Evolutionary conservation across 2,329 filamentous ascomycete genomes (phyloP), one percentile per base, ranked within the genome.

Genomic region (Paecilomyces sp.): DNA sequence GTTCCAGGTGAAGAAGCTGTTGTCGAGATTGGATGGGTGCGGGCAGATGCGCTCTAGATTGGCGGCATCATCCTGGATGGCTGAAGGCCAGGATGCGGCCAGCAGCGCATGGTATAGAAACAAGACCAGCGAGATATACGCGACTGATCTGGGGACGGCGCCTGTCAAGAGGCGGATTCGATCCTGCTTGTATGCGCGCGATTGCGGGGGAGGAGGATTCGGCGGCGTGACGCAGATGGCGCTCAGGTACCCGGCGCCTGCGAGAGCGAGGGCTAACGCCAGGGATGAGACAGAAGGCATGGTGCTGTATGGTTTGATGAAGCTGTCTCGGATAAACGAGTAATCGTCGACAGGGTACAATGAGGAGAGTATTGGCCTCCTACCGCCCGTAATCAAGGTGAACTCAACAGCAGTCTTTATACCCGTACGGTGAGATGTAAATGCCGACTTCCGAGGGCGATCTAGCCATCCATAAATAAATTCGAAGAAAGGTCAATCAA

Each of bases 1-100:
- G 34, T 57, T 68, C 69, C 70, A 75, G 30, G 66, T 63, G 56
- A 74, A 68, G 15, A 70, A 59, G 0, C 52, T 18, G 2, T 54
- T 13, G 30, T 64, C 59, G 13, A 64, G 57, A 47, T 66, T 65
- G 9, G 58, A 24, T 1, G 60, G 52, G 9, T 62, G 59, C 2
- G 66, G 66, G 4, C 67, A 71, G 47, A 70, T 28, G 6, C 62
- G n/a, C 30, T 36, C 1, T 28, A 57, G 18, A 11, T 6, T 22
- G 24, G 55, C 4, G 13, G 5, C 1, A 56, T 28, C 55, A 58
- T 58, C 3, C 15, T 47, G 60, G 59, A 34, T 54, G 41, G 13
- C 47, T 54, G 2, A 41, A 3, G 36, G 36, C 36, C 36, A 67
- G 55, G 1, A 51, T 15, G 1, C 61, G 55, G 15, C 22, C 9